Evolutionary conservation across 768 basidiomycete genomes (phyloP).

Genomic region (Tephrocybe rancida): DNA sequence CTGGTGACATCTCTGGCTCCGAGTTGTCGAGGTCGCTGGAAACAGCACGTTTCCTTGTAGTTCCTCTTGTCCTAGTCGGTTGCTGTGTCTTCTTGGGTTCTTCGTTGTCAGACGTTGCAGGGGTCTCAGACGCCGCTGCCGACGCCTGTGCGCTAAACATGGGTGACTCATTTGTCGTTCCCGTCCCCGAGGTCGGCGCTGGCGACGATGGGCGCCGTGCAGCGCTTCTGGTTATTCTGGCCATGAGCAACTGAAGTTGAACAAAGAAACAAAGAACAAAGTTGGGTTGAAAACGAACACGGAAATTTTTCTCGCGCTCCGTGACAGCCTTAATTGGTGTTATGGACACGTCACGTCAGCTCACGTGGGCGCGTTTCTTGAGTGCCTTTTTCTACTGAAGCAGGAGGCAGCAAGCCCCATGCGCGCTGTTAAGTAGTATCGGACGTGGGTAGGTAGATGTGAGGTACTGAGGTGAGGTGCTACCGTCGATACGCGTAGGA

Average conservation of each 20-base stretch:
- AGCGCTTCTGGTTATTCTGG: conserved; percentile 35
- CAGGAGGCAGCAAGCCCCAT: neutral
- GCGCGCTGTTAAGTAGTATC: neutral
- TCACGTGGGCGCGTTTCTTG: conserved; percentile 24
- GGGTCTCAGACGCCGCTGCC: conserved; percentile 46
- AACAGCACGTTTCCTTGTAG: conserved; percentile 25
- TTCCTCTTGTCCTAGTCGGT: conserved; percentile 14
- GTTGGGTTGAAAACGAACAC: neutral
- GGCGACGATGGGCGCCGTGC: conserved; percentile 29
- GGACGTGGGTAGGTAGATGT: neutral
- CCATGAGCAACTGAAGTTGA: conserved; percentile 25
- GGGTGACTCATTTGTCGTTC: conserved; percentile 50
- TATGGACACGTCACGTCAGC: conserved; percentile 30
- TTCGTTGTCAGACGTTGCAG: conserved; percentile 52
- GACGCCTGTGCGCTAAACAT: conserved; percentile 51
- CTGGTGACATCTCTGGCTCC: conserved; percentile 22
- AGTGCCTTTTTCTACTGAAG: neutral
- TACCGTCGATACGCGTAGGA: neutral
- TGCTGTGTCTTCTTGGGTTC: conserved; percentile 20
- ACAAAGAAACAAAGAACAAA: conserved; percentile 21
- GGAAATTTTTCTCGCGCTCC: conserved; percentile 22
- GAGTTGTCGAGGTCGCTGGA: conserved; percentile 23
- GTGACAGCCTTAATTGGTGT: conserved; percentile 33
- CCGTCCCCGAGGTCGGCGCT: conserved; percentile 40
- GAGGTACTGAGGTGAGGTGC: conserved; percentile 5